Evolutionary conservation across 345 rosid species (phyloP).

Genomic region (Kandelia obovata): DNA sequence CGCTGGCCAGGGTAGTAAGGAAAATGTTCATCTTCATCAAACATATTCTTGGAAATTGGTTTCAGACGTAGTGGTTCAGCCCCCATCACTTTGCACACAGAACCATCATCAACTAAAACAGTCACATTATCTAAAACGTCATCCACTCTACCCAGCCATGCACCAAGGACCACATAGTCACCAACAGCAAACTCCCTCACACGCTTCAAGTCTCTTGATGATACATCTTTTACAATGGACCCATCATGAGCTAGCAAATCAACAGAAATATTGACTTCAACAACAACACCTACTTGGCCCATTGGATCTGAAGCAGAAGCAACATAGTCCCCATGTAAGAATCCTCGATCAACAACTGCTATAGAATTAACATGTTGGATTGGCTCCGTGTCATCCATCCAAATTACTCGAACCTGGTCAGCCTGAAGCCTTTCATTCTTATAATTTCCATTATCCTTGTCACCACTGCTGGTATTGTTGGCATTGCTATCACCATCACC

Average conservation of each 20-base stretch:
- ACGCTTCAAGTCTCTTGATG: constrained; percentile 71
- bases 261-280: constrained; percentile 68
- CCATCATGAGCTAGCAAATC: constrained; percentile 75
- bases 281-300: constrained; percentile 86
- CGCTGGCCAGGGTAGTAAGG: constrained; percentile 96
- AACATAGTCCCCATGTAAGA: constrained; percentile 87
- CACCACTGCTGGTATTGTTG: constrained; percentile 21
- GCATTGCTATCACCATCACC: constrained; percentile 31
- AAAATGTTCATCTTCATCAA: constrained; percentile 78
- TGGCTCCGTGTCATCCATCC: constrained; percentile 76
- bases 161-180: constrained; percentile 84
- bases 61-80: constrained; percentile 77
- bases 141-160: constrained; percentile 94
- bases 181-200: constrained; percentile 84
- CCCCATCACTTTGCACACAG: constrained; percentile 77
- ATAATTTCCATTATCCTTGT: constrained; percentile 26
- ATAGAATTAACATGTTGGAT: constrained; percentile 58
- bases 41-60: constrained; percentile 64
- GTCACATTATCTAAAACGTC: constrained; percentile 92
- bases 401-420: constrained; percentile 82
- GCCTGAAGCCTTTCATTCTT: constrained; percentile 60
- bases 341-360: constrained; percentile 78
- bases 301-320: constrained; percentile 77
- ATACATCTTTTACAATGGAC: constrained; percentile 51
- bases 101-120: constrained; percentile 91